Percentiles rank a stretch among this genome's conserved stretches.
Conservation (phyloP, 345 rosid genomes). For the Salix brachista region DNA sequence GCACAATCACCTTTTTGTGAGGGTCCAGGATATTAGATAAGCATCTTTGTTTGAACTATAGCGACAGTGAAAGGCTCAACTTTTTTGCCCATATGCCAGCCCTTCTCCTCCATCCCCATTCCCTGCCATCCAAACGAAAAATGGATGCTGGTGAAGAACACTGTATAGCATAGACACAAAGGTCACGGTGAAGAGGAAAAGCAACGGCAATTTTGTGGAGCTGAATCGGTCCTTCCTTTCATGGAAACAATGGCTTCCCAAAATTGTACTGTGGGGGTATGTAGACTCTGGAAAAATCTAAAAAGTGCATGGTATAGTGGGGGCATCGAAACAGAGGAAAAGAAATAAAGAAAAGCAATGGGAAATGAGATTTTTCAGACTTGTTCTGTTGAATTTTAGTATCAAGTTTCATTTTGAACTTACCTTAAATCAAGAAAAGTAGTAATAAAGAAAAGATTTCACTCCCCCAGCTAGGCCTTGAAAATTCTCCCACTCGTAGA, state of each 20-base stretch:
- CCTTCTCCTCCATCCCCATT: background rate
- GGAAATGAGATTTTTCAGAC: background rate
- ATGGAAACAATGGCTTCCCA: slow-evolving; percentile 7
- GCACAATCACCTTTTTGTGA: background rate
- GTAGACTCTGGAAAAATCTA: background rate
- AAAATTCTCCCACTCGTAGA: background rate
- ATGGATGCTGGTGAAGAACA: background rate
- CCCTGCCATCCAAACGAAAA: background rate
- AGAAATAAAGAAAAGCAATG: background rate
- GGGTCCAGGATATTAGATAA: background rate
- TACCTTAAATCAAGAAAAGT: background rate
- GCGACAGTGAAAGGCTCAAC: background rate
- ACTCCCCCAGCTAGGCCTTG: background rate
- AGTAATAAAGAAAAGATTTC: background rate
- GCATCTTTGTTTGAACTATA: background rate
- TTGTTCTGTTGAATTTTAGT: background rate
- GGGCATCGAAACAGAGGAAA: background rate
- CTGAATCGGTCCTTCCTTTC: background rate
- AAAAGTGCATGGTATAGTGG: background rate
- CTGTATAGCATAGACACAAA: background rate
- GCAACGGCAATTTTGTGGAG: background rate
- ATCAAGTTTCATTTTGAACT: background rate
- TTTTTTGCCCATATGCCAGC: background rate
- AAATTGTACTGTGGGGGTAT: background rate
- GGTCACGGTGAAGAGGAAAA: background rate